Evolutionary conservation across 139 green algal species (phyloP).

Genomic region (Micromonas pusilla): DNA sequence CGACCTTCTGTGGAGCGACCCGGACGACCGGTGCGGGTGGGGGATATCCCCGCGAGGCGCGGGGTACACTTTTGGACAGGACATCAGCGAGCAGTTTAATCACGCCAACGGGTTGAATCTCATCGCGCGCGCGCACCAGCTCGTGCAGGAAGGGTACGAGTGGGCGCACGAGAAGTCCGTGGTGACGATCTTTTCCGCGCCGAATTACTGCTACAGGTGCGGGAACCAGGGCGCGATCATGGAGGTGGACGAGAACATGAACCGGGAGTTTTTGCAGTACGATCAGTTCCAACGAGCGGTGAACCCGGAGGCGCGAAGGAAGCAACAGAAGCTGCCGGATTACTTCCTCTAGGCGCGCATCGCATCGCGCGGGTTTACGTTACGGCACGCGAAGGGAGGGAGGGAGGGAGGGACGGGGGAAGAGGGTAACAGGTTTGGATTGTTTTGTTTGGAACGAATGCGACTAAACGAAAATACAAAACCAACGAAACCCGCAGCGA

Average conservation of each 20-base stretch:
- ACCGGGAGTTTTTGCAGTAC: conserved; percentile 87
- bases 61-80: conserved; percentile 97
- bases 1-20: conserved; percentile 95
- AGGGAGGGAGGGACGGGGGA: no score
- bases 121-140: conserved; percentile 89
- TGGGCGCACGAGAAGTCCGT: conserved; percentile 93
- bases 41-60: conserved; percentile 92
- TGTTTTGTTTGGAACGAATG: no score
- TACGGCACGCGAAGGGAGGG: no score
- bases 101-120: conserved; percentile 89
- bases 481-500: no score
- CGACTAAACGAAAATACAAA: background rate
- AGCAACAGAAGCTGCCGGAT: conserved; percentile 9
- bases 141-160: conserved; percentile 94
- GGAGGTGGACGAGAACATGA: conserved; percentile 89
- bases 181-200: conserved; percentile 95
- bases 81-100: conserved; percentile 98
- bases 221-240: conserved; percentile 86
- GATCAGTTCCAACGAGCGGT: conserved; percentile 86
- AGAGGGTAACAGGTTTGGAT: no score
- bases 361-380: no score
- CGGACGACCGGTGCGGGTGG: conserved; percentile 93
- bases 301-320: conserved; percentile 50
- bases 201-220: conserved; percentile 91
- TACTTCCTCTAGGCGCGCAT: conserved; percentile 26